Evolutionary conservation across 768 basidiomycete species (phyloP), one percentile per base, ranked within the genome.

Genomic region (Russula virescens): DNA sequence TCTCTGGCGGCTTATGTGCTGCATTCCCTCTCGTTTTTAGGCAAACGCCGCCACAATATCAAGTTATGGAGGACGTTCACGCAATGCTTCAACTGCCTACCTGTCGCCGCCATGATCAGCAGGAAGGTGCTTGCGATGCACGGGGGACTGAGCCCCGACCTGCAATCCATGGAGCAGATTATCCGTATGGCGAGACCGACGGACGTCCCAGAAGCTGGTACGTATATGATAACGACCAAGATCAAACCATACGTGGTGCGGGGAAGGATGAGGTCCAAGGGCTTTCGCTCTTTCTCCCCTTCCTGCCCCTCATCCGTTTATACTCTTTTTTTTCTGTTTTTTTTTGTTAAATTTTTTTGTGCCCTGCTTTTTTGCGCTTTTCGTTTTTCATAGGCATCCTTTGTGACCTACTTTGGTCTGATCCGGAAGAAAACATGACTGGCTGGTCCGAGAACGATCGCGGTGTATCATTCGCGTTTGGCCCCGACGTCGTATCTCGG

Each of bases 41-140:
- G 96, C 84, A 98, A 98, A 82, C 92, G 96, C 74, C 87, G 96
- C 73, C 97, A 98, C 83, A 98, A 98, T 81, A 98, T 98, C 83
- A 98, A 98, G 77, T 82, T 98, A 73, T 98, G 96, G 96, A 98
- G 98, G 83, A 98, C 94, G 42, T 98, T 98, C 76, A 98, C 96
- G 65, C 96, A 98, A 74, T 98, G 95, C 79, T 98, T 98, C 83
- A 98, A 98, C 80, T 98, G 96, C 75, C 80, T 98, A 67, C 96
- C 96, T 38, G 96, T 98, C 74, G 96, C 96, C 52, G 96, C 96
- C 70, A 96, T 98, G 76, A 97, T 98, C 75, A 96, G 98, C 77
- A 95, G 97, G 78, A 98, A 98, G 80, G 98, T 98, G 73, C 97
- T 98, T 76, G 96, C 94, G 61, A 98, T 98, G 95, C 95, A 98